Evolutionary conservation across 2,329 filamentous ascomycete species (phyloP).

Genomic region (Sclerotiophoma versabilis): DNA sequence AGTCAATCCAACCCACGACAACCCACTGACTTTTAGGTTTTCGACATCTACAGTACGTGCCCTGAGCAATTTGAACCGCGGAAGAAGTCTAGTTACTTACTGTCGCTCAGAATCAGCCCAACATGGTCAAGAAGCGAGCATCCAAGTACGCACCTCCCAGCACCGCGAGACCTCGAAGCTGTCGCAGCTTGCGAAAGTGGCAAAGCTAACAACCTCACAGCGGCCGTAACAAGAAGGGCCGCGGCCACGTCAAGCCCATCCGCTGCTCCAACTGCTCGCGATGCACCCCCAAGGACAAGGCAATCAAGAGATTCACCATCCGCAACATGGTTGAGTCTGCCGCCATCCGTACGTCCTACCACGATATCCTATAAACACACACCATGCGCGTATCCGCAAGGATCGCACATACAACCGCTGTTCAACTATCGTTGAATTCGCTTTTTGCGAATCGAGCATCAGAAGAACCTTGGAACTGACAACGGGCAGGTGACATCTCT

Average conservation of each 20-base stretch:
- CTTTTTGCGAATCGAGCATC: slow-evolving; percentile 4
- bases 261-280: slow-evolving; percentile 85
- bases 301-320: slow-evolving; percentile 99
- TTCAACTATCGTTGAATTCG: slow-evolving; percentile 7
- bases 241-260: slow-evolving; percentile 99
- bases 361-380: slow-evolving; percentile 12
- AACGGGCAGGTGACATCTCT: slow-evolving; percentile 90
- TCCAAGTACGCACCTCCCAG: slow-evolving; percentile 67
- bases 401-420: slow-evolving; percentile 3
- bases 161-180: slow-evolving; percentile 14
- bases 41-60: slow-evolving; percentile 45
- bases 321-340: slow-evolving; percentile 99
- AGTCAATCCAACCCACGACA: slow-evolving; percentile 39
- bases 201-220: slow-evolving; percentile 59
- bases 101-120: slow-evolving; percentile 58
- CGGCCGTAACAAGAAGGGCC: slow-evolving; percentile 99
- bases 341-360: slow-evolving; percentile 86
- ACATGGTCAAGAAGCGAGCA: slow-evolving; percentile 79
- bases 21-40: slow-evolving; percentile 47
- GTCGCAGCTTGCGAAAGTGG: slow-evolving; percentile 14
- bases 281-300: slow-evolving; percentile 98
- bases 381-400: slow-evolving; percentile 3
- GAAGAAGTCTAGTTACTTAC: slow-evolving; percentile 24
- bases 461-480: slow-evolving; percentile 31
- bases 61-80: slow-evolving; percentile 4